Base-by-base conservation (phyloP, 2,329 filamentous ascomycete genomes). In the Herpotrichia juniperi region DNA sequence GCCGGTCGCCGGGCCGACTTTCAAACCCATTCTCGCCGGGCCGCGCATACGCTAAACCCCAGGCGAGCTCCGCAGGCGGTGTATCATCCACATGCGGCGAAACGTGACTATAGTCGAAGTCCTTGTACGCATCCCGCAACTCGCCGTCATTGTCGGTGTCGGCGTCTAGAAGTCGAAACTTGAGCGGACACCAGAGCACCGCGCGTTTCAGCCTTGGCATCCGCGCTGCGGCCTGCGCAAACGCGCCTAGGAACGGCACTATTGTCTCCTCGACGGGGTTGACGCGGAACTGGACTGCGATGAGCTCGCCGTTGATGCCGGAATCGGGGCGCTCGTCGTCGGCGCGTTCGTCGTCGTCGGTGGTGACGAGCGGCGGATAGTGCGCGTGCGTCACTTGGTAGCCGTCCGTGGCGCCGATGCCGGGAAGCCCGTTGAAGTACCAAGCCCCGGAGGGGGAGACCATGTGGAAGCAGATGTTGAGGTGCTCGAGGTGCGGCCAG, bases 401-500 rank as follows among this genome's bases (percentile, higher is more conserved):
- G 8, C 54, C 54, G 8, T 39, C 21, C 14, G 48, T 22, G 11
- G 39, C 35, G 1, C 56, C 52, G 49, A 55, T 54, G 19, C 58
- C 56, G 2, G 40, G 28, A 10, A 56, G 60, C 9, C 59, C 59
- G 24, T 55, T 7, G 24, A 63, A 61, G 31, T 62, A 65, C 55
- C 55, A 62, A 6, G 2, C 3, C 1, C 62, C 60, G 2, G 55
- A 61, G 3, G 61, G 57, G 14, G 22, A 43, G 6, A 28, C 48
- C 16, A 53, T 49, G 32, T 58, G 51, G 43, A 63, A 61, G 37
- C 48, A 40, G 37, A 62, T 43, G 11, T 12, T 14, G 8, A 65
- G 40, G n/a, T 32, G 49, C 34, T 61, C 42, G 10, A 65, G 52
- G 34, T 60, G 54, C n/a, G 59, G 59, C 56, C 61, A 63, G 14